Evolutionary conservation across 148 eudicot species (phyloP).

Genomic region (Rhododendron griersonianum): DNA sequence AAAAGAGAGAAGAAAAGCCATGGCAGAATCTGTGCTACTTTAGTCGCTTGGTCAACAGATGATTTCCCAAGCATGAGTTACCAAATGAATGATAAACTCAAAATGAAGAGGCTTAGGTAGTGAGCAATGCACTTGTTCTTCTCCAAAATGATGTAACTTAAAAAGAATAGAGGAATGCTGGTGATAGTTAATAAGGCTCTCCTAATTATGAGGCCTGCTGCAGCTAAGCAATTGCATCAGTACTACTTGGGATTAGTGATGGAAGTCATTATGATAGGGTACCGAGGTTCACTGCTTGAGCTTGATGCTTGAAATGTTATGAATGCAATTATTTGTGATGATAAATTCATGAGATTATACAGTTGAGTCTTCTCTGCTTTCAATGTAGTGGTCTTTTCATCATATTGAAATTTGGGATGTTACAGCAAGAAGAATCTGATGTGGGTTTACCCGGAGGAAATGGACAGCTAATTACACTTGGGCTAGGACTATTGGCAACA

Average conservation of each 20-base stretch:
- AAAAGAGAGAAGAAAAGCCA: too few relatives aligned
- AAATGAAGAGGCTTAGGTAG: neutral
- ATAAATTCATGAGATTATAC: neutral
- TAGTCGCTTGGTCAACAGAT: neutral
- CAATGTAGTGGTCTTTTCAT: neutral
- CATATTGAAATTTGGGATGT: neutral
- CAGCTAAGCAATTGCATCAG: neutral
- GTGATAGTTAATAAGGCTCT: neutral
- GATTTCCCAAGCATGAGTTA: neutral
- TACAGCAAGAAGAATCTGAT: constrained; percentile 88
- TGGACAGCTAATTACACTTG: constrained; percentile 80
- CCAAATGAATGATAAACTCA: neutral
- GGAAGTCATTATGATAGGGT: neutral
- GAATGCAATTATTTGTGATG: neutral
- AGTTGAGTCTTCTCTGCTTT: neutral
- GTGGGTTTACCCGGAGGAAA: constrained; percentile 57
- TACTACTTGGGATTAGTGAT: neutral
- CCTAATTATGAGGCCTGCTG: neutral
- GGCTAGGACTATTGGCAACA: constrained; percentile 76
- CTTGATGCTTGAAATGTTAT: neutral
- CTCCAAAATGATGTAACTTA: neutral
- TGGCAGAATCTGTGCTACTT: neutral
- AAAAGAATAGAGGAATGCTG: neutral
- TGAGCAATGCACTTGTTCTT: neutral
- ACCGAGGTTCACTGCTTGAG: constrained; percentile 6